Percentiles rank a stretch among this genome's conserved stretches.
Evolutionary conservation across 1,284 basidiomycete genomes (phyloP).

Genomic region (Blastosporella zonata): DNA sequence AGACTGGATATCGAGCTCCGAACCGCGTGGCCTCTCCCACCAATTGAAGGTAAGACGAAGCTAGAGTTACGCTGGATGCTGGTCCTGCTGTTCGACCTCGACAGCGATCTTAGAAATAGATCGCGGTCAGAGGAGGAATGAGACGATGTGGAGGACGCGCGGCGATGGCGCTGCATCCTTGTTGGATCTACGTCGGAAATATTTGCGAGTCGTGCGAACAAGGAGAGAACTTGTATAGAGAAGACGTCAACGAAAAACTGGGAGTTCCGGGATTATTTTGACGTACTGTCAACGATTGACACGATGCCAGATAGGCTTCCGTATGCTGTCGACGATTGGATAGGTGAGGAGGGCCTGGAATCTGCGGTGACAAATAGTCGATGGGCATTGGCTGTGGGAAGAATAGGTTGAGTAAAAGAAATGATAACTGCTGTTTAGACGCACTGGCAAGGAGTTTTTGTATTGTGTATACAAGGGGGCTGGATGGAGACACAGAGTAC

Average conservation of each 20-base stretch:
- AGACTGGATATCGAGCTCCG: constrained; percentile 25
- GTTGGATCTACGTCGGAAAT: constrained; percentile 70
- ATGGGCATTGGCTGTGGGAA: constrained; percentile 61
- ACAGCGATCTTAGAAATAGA: constrained; percentile 25
- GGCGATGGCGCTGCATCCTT: constrained; percentile 68
- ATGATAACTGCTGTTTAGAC: constrained; percentile 24
- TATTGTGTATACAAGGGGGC: constrained; percentile 62
- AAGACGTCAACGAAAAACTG: neutral
- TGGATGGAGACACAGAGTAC: constrained; percentile 66
- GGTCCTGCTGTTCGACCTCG: constrained; percentile 56
- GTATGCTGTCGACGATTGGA: constrained; percentile 34
- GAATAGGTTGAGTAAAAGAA: neutral
- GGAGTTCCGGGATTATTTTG: neutral
- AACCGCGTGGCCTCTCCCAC: constrained; percentile 12
- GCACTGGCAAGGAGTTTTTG: constrained; percentile 76
- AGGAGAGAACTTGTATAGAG: constrained; percentile 55
- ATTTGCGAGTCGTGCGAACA: constrained; percentile 70
- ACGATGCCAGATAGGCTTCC: constrained; percentile 68
- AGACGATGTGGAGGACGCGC: constrained; percentile 67
- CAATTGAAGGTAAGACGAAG: constrained; percentile 20
- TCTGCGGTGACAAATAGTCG: constrained; percentile 73
- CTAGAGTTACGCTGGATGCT: constrained; percentile 42
- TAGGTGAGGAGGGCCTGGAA: constrained; percentile 42
- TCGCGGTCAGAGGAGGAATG: constrained; percentile 33
- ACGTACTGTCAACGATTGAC: constrained; percentile 74